These are phyloP conservation scores for Penicillium corylophilum DNA, from an alignment of 2,329 filamentous ascomycete species.

Conservation along the genomic window DNA sequence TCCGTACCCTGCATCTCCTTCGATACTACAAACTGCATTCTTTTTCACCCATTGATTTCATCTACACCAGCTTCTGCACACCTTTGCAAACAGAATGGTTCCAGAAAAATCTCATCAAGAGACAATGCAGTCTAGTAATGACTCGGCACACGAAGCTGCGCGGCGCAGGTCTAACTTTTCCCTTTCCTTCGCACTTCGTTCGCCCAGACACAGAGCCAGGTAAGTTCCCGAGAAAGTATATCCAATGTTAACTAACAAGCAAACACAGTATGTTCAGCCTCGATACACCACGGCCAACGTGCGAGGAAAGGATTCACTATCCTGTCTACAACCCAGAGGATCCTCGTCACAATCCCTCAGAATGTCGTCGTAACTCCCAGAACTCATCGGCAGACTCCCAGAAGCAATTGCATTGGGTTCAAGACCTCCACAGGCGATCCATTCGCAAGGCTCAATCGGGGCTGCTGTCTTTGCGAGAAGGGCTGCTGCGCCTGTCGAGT, in stretches of 20 bases:
- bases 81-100: not conserved
- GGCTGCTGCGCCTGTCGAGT: constrained; percentile 24
- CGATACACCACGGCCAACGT: constrained; percentile 20
- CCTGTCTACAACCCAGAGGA: constrained; percentile 38
- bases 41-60: not conserved
- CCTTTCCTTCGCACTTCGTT: constrained; percentile 22
- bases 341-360: constrained; percentile 35
- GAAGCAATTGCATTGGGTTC: constrained; percentile 26
- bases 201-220: constrained; percentile 23
- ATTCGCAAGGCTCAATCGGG: constrained; percentile 34
- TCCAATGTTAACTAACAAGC: not conserved
- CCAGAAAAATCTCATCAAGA: not conserved
- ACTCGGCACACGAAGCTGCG: not conserved
- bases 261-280: constrained; percentile 8
- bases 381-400: constrained; percentile 14
- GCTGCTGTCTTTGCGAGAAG: constrained; percentile 29
- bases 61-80: not conserved
- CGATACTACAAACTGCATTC: not conserved
- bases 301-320: constrained; percentile 36
- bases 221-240: constrained; percentile 6
- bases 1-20: not conserved
- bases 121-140: not conserved
- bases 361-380: constrained; percentile 10
- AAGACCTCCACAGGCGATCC: constrained; percentile 29
- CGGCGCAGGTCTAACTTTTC: constrained; percentile 11